Conservation (phyloP, 495 filamentous ascomycete species). For the Sordaria brevicollis region DNA sequence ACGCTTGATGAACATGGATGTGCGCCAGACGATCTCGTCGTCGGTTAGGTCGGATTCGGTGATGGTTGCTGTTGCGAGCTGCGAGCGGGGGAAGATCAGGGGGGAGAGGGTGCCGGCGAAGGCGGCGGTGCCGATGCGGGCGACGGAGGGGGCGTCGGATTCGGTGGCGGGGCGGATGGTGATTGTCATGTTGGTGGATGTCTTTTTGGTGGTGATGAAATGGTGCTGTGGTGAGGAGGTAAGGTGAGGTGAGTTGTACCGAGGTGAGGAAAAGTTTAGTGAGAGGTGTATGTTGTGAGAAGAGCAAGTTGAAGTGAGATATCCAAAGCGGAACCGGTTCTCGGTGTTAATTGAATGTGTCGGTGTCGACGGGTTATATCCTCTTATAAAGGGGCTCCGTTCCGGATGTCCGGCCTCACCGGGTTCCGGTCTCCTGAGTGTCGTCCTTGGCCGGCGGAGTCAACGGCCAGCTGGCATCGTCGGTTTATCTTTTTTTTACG, state of each 20-base stretch:
- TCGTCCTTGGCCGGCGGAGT: neutral
- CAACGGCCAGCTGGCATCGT: neutral
- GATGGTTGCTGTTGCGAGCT: neutral
- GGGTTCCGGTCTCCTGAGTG: neutral
- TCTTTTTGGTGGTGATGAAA: neutral
- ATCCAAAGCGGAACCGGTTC: neutral
- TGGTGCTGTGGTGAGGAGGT: neutral
- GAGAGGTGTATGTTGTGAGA: too few species aligned
- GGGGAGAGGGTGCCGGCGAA: conserved; percentile 8
- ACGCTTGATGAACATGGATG: neutral
- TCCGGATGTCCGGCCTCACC: neutral
- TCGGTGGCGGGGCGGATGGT: conserved; percentile 9
- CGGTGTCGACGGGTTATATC: neutral
- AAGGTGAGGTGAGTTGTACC: neutral
- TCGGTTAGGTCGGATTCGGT: neutral
- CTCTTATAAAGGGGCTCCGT: neutral
- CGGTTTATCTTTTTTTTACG: neutral
- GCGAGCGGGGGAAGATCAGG: conserved; percentile 9
- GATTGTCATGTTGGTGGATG: conserved; percentile 5
- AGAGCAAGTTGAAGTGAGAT: neutral
- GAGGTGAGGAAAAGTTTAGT: too few species aligned
- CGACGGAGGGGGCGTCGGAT: conserved; percentile 6
- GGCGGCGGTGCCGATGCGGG: conserved; percentile 6
- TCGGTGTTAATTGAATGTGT: neutral
- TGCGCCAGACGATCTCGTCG: conserved; percentile 13